These are phyloP conservation scores for Ophiostoma angusticollis DNA, from an alignment of 2,329 filamentous ascomycete genomes.

Conservation along the genomic window DNA sequence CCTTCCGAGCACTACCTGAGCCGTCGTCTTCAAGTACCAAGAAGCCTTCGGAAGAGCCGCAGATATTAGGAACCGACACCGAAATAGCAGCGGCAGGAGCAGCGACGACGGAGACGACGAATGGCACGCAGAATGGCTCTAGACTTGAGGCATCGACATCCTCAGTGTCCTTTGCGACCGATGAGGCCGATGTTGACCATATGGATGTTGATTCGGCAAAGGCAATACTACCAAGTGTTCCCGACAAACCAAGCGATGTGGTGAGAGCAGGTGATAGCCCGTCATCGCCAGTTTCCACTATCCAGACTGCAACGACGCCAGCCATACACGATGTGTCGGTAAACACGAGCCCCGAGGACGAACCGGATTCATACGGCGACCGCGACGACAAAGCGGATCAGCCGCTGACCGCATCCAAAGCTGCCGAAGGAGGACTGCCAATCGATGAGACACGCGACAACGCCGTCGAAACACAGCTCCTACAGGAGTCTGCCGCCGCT, in stretches of 20 bases:
- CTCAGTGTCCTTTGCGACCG: too few relatives aligned
- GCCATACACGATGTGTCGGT: conserved; percentile 54
- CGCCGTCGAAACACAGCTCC: conserved; percentile 30
- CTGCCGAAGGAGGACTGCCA: conserved; percentile 7
- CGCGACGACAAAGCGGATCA: conserved; percentile 27
- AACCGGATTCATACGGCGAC: conserved; percentile 44
- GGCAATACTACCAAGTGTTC: background rate
- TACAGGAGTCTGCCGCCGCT: conserved; percentile 29
- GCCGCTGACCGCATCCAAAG: too few relatives aligned
- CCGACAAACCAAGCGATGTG: background rate
- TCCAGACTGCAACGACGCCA: conserved; percentile 62
- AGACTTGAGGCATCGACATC: too few relatives aligned
- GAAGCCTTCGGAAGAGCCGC: too few relatives aligned
- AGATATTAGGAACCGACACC: too few relatives aligned
- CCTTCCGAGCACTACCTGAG: too few relatives aligned
- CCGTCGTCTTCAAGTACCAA: too few relatives aligned
- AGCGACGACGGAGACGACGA: too few relatives aligned
- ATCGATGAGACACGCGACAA: conserved; percentile 7
- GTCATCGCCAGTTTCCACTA: conserved; percentile 52
- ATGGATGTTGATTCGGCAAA: conserved; percentile 3
- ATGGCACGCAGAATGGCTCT: too few relatives aligned
- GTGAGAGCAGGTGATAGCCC: conserved; percentile 26
- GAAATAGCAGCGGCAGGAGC: too few relatives aligned
- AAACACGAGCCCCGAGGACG: conserved; percentile 62
- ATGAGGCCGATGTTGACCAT: too few relatives aligned